phyloP scores from a whole-genome alignment of 2,329 filamentous ascomycete species.

The Drechslera avenae region DNA sequence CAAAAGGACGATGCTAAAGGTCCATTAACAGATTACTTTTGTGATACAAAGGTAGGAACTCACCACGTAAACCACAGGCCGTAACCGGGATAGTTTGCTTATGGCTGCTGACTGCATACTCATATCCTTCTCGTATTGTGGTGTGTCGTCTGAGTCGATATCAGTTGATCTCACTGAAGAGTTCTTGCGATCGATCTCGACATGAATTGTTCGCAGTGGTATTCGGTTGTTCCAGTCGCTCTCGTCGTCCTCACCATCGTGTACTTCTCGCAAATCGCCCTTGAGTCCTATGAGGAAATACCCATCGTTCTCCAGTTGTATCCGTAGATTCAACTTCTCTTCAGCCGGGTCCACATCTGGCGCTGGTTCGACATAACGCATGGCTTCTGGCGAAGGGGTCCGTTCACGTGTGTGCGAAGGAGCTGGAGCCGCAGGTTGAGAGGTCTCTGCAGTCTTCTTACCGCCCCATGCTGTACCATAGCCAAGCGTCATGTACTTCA shows the following conservation, averaged over 20 bases:
- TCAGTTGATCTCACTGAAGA: conserved; percentile 15
- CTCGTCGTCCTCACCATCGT: conserved; percentile 48
- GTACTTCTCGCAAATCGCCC: conserved; percentile 63
- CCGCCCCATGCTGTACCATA: conserved; percentile 50
- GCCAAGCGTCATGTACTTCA: conserved; percentile 58
- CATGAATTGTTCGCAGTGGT: conserved; percentile 67
- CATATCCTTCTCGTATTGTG: conserved; percentile 28
- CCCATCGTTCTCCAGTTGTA: conserved; percentile 53
- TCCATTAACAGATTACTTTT: not conserved
- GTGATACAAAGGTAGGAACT: not conserved
- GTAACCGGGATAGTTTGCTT: conserved; percentile 51
- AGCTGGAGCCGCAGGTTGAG: not conserved
- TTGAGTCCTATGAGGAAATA: conserved; percentile 72
- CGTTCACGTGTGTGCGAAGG: conserved; percentile 6
- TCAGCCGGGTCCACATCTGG: conserved; percentile 57
- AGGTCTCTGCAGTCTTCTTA: conserved; percentile 20
- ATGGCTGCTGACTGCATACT: conserved; percentile 6
- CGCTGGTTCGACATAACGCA: conserved; percentile 46
- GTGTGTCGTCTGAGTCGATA: conserved; percentile 27
- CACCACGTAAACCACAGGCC: conserved; percentile 73
- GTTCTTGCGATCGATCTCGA: conserved; percentile 62
- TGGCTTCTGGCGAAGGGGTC: conserved; percentile 29
- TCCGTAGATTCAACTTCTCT: conserved; percentile 64
- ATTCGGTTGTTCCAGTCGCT: conserved; percentile 56
- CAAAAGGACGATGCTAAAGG: conserved; percentile 66